Base-by-base conservation (phyloP, 495 filamentous ascomycete genomes). In the Hypoxylon perforatum region DNA sequence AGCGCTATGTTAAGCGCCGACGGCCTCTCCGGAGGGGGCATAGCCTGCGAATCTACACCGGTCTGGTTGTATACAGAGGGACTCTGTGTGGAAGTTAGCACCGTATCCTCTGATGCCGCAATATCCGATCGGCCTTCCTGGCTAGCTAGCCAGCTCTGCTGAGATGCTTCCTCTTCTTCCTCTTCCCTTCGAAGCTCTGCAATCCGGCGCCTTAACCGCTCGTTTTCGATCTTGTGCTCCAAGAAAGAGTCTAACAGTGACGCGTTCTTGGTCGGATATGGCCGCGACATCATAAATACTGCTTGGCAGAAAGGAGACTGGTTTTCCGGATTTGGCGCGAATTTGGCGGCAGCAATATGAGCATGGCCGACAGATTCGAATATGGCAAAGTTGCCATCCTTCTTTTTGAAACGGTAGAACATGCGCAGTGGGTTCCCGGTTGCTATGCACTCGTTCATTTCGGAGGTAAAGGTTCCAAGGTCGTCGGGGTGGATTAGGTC, bases 151-250 rank as follows among this genome's bases (percentile, higher is more conserved):
- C 82, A 87, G 18, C 79, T 77, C 48, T 77, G 73, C 48, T 84
- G 80, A 6, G 81, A 77, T 36, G 85, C 81, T 18, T 85, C 84
- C 25, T 74, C 79, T 46, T 97, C 95, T 54, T 89, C 87, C 74
- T 97, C 94, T 76, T 98, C 95, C 64, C 86, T 83, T 67, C 88
- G 89, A 39, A 99, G 83, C 71, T 96, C 93, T 12, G 88, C 87
- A 60, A 99, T 96, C 33, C 91, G 87, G 64, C 91, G 91, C 57
- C 84, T 86, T 38, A 99, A 76, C 15, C 95, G 87, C 76, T 96
- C 93, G 69, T 99, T 97, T 75, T 98, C 95, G 48, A 98, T 93
- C 76, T 97, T 97, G 78, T 97, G 94, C 76, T 99, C 95, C 12
- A 99, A 81, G 63, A 97, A 97, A 0, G 94, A 96, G 76, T 99